Evolutionary conservation across 2,329 filamentous ascomycete species (phyloP), one percentile per base, ranked within the genome.

Genomic region (Pyrenophora tritici-repentis): DNA sequence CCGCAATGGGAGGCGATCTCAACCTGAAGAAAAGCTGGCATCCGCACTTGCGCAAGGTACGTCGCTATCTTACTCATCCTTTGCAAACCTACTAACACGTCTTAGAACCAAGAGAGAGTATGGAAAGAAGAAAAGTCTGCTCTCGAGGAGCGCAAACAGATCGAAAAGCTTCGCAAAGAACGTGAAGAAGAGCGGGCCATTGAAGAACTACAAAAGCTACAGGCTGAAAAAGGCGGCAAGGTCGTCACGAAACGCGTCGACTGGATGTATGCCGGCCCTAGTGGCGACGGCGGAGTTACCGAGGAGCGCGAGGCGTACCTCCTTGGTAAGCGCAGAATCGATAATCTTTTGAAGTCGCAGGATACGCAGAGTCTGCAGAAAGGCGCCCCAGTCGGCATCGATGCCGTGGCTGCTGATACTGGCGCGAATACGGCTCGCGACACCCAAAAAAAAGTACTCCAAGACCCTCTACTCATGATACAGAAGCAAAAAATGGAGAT

Each of bases 241-340:
- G 92, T 91, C 68, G 83, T 88, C 45, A 78, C 88, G 24, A 87
- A 93, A 64, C 86, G 91, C 31, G 93, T 99, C 20, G 94, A 97
- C 67, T 99, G 94, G 90, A 97, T 99, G 91, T 99, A 99, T 75
- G 86, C 88, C 63, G 93, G 93, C 1, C 91, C 94, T 6, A 88
- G 87, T 42, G 82, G 81, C 49, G 90, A 90, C 31, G 87, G 83
- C 18, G 76, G 73, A 16, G 75, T 78, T 4, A 85, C 76, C 0
- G 93, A 97, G 73, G 94, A 97, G 75, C 91, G 90, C 77, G 94
- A 99, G 70, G 91, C 89, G 3, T 99, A 96, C 71, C 76, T 99
- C 1, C 80, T 99, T 12, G 94, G 94, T 44, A 97, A 97, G 79
- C 83, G 94, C 51, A 84, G 92, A 51, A 93, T 99, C 71, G 93